A percentile compares a stretch with the other conserved stretches of the same genome.
Evolutionary conservation across 441 rosid species (phyloP).

Genomic region (Populus hybrid): DNA sequence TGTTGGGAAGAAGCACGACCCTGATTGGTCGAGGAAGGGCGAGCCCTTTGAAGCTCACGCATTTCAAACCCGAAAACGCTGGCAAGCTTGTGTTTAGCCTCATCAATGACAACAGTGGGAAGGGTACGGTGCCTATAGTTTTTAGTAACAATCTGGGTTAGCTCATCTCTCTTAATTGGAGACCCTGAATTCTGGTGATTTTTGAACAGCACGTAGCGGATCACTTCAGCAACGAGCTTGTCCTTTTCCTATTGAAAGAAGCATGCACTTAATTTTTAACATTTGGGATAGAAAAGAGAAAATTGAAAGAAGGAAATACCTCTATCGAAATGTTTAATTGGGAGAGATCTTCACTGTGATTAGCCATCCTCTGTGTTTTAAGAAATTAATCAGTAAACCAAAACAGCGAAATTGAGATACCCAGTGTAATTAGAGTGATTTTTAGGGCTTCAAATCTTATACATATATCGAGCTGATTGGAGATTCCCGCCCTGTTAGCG

Average conservation of each 20-base stretch:
- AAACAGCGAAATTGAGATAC: not conserved
- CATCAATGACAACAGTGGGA: constrained; percentile 59
- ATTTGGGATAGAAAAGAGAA: not conserved
- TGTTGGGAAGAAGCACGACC: constrained; percentile 45
- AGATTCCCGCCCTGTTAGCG: not conserved
- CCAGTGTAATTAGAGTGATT: not conserved
- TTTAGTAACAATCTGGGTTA: constrained; percentile 73
- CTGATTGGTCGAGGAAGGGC: constrained; percentile 49
- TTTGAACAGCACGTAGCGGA: constrained; percentile 76
- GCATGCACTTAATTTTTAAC: not conserved
- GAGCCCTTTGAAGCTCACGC: constrained; percentile 71
- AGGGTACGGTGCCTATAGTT: constrained; percentile 62
- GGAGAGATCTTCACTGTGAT: constrained; percentile 39
- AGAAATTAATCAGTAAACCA: no score
- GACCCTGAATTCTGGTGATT: constrained; percentile 74
- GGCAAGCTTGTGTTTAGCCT: constrained; percentile 63
- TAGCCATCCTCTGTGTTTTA: constrained; percentile 43
- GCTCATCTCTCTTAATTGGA: constrained; percentile 82
- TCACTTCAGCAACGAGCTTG: constrained; percentile 84
- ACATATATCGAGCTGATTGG: not conserved
- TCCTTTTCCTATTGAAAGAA: constrained; percentile 56
- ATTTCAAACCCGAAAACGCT: constrained; percentile 63
- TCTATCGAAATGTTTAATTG: constrained; percentile 66
- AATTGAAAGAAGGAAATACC: not conserved
- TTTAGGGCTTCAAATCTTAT: not conserved